Percentiles rank a stretch among this genome's conserved stretches.
Evolutionary conservation across 495 filamentous ascomycete genomes (phyloP).

Genomic region (Xylaria flabelliformis): DNA sequence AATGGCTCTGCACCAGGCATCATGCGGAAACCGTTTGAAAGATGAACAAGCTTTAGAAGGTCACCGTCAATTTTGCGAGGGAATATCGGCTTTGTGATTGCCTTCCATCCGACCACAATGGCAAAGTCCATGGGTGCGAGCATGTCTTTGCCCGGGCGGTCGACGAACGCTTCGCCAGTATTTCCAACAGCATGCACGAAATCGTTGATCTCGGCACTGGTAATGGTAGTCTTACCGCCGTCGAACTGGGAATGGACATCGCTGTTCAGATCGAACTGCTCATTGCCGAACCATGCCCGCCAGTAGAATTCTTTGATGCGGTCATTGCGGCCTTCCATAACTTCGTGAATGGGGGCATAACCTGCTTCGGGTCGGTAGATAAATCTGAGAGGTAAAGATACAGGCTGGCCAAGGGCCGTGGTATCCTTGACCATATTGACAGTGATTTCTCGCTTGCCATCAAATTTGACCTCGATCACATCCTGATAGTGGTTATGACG

Average conservation of each 20-base stretch:
- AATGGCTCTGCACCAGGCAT: conserved; percentile 92
- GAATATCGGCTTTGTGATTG: conserved; percentile 98
- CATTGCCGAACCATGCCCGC: conserved; percentile 92
- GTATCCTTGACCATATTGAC: conserved; percentile 89
- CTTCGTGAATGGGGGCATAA: conserved; percentile 92
- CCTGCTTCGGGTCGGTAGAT: conserved; percentile 92
- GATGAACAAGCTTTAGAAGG: conserved; percentile 89
- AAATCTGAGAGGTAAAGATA: conserved; percentile 82
- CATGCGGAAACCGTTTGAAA: conserved; percentile 98
- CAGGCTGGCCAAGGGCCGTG: conserved; percentile 77
- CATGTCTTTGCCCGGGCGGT: conserved; percentile 92
- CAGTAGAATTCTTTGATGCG: conserved; percentile 99
- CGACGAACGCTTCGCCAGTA: conserved; percentile 97
- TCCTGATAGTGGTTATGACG: conserved; percentile 70
- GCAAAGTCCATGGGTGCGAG: conserved; percentile 99
- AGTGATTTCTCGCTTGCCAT: conserved; percentile 76
- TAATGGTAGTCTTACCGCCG: conserved; percentile 85
- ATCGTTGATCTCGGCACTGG: conserved; percentile 90
- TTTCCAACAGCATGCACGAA: conserved; percentile 99
- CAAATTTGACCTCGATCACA: conserved; percentile 83
- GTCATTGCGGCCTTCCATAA: conserved; percentile 93
- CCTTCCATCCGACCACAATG: conserved; percentile 98
- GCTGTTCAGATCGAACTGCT: conserved; percentile 80
- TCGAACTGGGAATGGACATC: conserved; percentile 85
- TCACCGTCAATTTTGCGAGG: conserved; percentile 93